phyloP scores from a whole-genome alignment of 176 grass and related monocot species.

The Microstegium vimineum region DNA sequence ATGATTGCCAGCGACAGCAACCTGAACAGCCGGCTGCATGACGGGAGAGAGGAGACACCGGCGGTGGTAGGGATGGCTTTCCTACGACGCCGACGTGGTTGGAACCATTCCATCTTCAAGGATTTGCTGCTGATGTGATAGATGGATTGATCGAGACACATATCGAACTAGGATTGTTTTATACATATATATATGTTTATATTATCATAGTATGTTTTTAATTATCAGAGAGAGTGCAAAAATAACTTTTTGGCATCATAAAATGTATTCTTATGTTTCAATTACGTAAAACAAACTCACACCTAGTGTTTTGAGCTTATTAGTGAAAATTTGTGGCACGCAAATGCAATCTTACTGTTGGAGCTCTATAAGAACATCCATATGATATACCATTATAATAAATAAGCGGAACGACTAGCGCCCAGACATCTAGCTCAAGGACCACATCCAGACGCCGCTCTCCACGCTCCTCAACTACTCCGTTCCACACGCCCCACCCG shows the following conservation, averaged over 20 bases:
- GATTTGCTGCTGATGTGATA: conserved; percentile 24
- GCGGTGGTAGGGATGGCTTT: conserved; percentile 1
- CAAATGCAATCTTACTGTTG: background rate
- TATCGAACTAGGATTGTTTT: background rate
- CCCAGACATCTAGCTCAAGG: too few relatives aligned
- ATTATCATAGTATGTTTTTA: background rate
- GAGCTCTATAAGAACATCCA: background rate
- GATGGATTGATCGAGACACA: background rate
- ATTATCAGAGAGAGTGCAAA: background rate
- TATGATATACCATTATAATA: too few relatives aligned
- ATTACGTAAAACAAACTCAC: background rate
- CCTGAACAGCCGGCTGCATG: background rate
- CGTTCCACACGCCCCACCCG: too few relatives aligned
- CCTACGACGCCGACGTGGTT: conserved; percentile 4
- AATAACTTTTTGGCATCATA: background rate
- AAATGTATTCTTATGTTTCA: background rate
- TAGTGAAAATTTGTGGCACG: background rate
- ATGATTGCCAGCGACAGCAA: background rate
- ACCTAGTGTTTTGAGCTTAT: too few relatives aligned
- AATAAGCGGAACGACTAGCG: too few relatives aligned
- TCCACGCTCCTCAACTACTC: too few relatives aligned
- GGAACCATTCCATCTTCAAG: background rate
- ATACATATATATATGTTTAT: background rate
- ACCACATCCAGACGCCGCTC: too few relatives aligned
- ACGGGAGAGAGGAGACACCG: background rate